These are phyloP conservation scores for sweet orange (Citrus sinensis) DNA, from an alignment of 345 rosid genomes.

Conservation along the genomic window DVS_A1.0 CM039162.1:31927501-31928000, in stretches of 20 bases:
- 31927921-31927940: slow-evolving; percentile 7
- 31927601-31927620: not conserved
- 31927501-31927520: not conserved
- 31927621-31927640: not conserved
- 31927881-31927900: slow-evolving; percentile 38
- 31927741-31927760: not conserved
- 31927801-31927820: not conserved
- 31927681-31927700: not conserved
- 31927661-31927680: not conserved
- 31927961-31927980: not conserved
- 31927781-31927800: not conserved
- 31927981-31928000: not conserved
- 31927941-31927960: not conserved
- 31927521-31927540: not conserved
- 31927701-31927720: not conserved
- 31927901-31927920: slow-evolving; percentile 64
- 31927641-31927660: not conserved
- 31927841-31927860: slow-evolving; percentile 47
- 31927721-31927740: not conserved
- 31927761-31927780: not conserved
- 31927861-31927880: slow-evolving; percentile 30
- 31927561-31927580: not conserved
- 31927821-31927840: slow-evolving; percentile 7
- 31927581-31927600: not conserved
- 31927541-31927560: not conserved